Evolutionary conservation across 345 rosid species (phyloP), one percentile per base, ranked within the genome.

Genomic region (Hypericum perforatum): DNA sequence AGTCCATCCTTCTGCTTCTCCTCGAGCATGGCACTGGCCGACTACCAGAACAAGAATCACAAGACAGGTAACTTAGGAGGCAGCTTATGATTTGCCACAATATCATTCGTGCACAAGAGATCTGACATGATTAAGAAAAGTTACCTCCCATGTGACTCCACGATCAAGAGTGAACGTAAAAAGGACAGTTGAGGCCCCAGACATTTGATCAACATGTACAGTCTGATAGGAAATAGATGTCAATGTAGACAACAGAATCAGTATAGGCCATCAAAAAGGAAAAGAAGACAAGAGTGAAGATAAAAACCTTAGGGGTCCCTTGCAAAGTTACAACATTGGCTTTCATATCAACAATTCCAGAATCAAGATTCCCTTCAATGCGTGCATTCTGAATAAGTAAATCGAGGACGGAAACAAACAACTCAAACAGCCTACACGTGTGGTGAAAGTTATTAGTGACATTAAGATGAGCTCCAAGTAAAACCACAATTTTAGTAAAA

Each of bases 101-200:
- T 13, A 13, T 46, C 50, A 46, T n/a, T 13, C 8, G 9, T 14
- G 50, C 14, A 12, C 7, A n/a, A 8, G 16, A 14, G 14, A 45
- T 5, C 15, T 12, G 10, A n/a, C 32, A 22, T 22, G 38, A 43
- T 8, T 37, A 37, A 39, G 53, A 57, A 37, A 46, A 8, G 0
- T 43, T 69, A 88, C 98, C 98, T 80, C 94, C 96, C 96, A 92
- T 4, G 94, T 83, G 67, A 82, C 52, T 63, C 98, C 96, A 65
- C 96, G 96, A 74, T 92, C 95, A 49, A 92, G 74, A 44, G 86
- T 85, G 62, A 88, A 92, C 52, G 98, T 76, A 77, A 81, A 82
- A 52, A 92, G 86, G 71, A 80, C 70, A 39, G 98, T 92, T 37
- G 95, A 71, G 32, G 98, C 98, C 63, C 96, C 96, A 29, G 96